phyloP scores from a whole-genome alignment of 441 rosid genomes.

The Biscutella laevigata region DNA sequence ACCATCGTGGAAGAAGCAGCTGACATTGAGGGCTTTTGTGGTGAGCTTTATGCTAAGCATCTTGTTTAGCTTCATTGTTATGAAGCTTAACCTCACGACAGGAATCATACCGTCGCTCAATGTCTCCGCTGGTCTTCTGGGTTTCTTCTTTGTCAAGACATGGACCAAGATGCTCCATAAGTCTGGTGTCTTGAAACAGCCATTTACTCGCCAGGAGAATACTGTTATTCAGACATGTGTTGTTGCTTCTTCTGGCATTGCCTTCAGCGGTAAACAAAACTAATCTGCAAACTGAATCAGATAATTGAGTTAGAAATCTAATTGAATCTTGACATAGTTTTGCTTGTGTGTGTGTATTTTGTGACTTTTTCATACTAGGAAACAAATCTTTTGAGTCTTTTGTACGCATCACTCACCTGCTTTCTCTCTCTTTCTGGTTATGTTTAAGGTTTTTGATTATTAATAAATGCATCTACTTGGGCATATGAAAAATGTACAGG shows the following conservation, averaged over 20 bases:
- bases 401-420: conserved; percentile 8
- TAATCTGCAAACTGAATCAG: neutral
- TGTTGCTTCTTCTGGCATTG: conserved; percentile 85
- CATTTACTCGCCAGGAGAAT: conserved; percentile 82
- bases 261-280: conserved; percentile 57
- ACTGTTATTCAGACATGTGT: conserved; percentile 86
- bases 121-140: conserved; percentile 73
- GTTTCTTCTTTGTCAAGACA: conserved; percentile 67
- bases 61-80: conserved; percentile 67
- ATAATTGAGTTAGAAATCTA: neutral
- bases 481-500: conserved; percentile 34
- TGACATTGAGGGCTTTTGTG: conserved; percentile 57
- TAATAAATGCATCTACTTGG: conserved; percentile 17
- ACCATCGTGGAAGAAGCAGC: conserved; percentile 61
- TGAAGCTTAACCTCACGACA: conserved; percentile 74
- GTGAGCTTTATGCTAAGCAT: conserved; percentile 62
- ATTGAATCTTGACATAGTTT: neutral
- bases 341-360: neutral
- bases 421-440: conserved; percentile 2
- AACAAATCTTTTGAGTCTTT: neutral
- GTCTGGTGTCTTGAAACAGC: conserved; percentile 40
- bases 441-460: neutral
- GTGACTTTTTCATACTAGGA: neutral
- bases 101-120: conserved; percentile 77
- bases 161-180: conserved; percentile 54